Evolutionary conservation across 78 protist species (phyloP), one percentile per base, ranked within the genome.

Genomic region (Polysphondylium violaceum): DNA sequence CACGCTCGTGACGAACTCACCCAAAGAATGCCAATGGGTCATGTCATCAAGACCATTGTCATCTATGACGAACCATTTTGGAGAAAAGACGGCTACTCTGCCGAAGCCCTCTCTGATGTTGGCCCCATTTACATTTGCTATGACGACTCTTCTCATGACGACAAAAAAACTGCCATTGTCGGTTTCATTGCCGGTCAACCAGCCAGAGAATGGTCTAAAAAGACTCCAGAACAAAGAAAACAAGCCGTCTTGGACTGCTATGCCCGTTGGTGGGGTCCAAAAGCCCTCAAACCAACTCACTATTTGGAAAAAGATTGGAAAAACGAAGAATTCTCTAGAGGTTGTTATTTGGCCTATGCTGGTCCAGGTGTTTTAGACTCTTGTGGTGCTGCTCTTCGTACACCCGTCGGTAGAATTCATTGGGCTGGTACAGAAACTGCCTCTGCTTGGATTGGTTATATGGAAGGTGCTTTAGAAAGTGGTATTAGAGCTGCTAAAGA

Each of bases 351-450:
- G 19, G 76, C 85, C 43, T 91, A 74, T 64, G 74, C 81, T 0
- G 47, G 74, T n/a, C 90, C 95, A 17, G 92, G 92, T 65, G 71
- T 53, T 1, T 51, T 83, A 9, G 55, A 44, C 1, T 38, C 51
- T 21, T 76, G 88, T 47, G 90, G 74, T 38, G 76, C 50, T 8
- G 59, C 83, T 23, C 25, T 72, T 17, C 78, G 86, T 56, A 21
- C 33, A 19, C 95, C 90, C 43, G 90, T 91, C 38, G 95, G 95
- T 25, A 43, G 87, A 50, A 75, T 91, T 60, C 90, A 83, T 65
- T 91, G 78, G 78, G 95, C 95, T 43, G 95, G 95, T 59, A 77
- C 86, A 8, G 95, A 75, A 43, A 91, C 95, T 36, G 87, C 90
- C 27, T 53, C 75, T 0, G 69, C 7, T 21, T 91, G 95, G 95